Evolutionary conservation across 768 basidiomycete species (phyloP).

Genomic region (Tephrocybe sp.): DNA sequence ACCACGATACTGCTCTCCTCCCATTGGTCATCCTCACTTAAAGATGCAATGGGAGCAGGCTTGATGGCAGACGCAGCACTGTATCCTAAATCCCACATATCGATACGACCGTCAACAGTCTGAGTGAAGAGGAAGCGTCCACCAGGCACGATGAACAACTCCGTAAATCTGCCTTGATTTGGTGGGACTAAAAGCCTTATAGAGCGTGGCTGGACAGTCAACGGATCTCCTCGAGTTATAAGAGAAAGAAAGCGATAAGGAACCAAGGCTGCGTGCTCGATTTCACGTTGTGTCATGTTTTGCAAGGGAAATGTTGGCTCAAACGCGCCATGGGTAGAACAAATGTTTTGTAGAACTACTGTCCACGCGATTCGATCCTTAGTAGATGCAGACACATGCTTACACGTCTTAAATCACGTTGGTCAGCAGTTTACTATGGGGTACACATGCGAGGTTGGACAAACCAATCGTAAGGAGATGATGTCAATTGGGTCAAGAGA

Average conservation of each 20-base stretch:
- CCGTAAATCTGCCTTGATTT: constrained; percentile 1
- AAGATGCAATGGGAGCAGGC: constrained; percentile 1
- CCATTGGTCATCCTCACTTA: constrained; percentile 5
- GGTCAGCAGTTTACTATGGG: background rate
- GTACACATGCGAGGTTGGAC: background rate
- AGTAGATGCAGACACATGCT: background rate
- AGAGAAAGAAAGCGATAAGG: constrained; percentile 1
- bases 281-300: constrained; percentile 3
- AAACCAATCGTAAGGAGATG: constrained; percentile 6
- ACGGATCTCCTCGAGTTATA: background rate
- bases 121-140: constrained; percentile 13
- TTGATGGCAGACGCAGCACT: constrained; percentile 1
- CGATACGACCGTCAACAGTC: constrained; percentile 3
- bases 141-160: constrained; percentile 5
- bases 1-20: constrained; percentile 5
- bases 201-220: constrained; percentile 1
- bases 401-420: background rate
- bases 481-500: constrained; percentile 8
- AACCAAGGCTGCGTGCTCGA: constrained; percentile 4
- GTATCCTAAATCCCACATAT: constrained; percentile 9
- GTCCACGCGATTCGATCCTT: constrained; percentile 2
- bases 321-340: constrained; percentile 6
- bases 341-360: constrained; percentile 2
- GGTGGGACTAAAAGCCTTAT: constrained; percentile 2
- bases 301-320: background rate